phyloP scores from a whole-genome alignment of 306 rosid genomes.

The Lathyrus sativus region DNA sequence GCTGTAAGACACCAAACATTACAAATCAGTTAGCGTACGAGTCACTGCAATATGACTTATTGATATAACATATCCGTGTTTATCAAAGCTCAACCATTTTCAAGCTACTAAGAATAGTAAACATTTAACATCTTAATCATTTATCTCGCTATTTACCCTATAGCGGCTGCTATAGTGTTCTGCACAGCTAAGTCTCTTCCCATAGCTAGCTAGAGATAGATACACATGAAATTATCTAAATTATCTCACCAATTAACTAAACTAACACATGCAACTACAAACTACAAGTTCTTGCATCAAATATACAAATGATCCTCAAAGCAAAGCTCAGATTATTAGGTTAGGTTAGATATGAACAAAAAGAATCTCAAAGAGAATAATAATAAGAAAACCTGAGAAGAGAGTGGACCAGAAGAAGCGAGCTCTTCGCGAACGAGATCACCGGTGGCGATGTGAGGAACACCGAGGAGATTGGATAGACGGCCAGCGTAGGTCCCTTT shows the following conservation, averaged over 20 bases:
- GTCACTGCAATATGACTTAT: neutral
- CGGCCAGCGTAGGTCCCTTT: constrained; percentile 94
- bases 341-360: neutral
- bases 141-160: too few relatives aligned
- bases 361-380: neutral
- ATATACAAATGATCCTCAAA: constrained; percentile 4
- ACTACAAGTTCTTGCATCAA: neutral
- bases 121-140: neutral
- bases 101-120: constrained; percentile 9
- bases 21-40: constrained; percentile 18
- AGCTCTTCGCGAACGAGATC: constrained; percentile 97
- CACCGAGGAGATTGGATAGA: constrained; percentile 70
- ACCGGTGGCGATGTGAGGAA: constrained; percentile 91
- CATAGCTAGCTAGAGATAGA: neutral
- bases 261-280: constrained; percentile 1
- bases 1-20: constrained; percentile 51
- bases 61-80: constrained; percentile 18
- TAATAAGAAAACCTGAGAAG: constrained; percentile 53
- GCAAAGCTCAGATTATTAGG: neutral
- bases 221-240: neutral
- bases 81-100: constrained; percentile 13
- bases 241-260: neutral
- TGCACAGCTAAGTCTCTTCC: too few relatives aligned
- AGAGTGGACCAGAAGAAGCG: constrained; percentile 72
- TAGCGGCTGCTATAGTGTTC: too few relatives aligned